phyloP scores from a whole-genome alignment of 2,329 filamentous ascomycete genomes.

The Dactylonectria macrodidyma region DNA sequence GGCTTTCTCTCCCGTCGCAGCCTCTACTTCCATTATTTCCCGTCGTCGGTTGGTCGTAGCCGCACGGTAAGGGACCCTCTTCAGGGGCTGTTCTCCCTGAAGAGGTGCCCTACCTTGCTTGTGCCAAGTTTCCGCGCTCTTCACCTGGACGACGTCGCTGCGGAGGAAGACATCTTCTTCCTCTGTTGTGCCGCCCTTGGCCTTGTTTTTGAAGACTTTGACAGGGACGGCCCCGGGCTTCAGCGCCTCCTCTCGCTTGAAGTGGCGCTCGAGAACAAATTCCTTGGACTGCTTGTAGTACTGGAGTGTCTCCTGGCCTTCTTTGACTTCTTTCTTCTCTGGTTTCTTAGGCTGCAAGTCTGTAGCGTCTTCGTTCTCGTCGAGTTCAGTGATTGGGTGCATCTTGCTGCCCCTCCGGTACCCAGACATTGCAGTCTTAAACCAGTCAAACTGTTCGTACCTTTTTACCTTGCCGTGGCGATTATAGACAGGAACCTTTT shows the following conservation, averaged over 20 bases:
- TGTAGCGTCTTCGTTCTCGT: slow-evolving; percentile 83
- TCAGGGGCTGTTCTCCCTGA: slow-evolving; percentile 81
- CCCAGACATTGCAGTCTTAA: slow-evolving; percentile 82
- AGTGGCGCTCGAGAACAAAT: slow-evolving; percentile 86
- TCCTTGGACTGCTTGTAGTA: slow-evolving; percentile 90
- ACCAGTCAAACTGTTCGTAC: slow-evolving; percentile 90
- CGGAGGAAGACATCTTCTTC: slow-evolving; percentile 87
- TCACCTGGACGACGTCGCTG: slow-evolving; percentile 85
- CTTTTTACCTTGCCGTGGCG: slow-evolving; percentile 82
- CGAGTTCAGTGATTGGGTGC: slow-evolving; percentile 75
- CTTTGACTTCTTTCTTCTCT: slow-evolving; percentile 80
- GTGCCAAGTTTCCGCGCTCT: slow-evolving; percentile 97
- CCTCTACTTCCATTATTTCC: slow-evolving; percentile 89
- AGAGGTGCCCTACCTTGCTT: slow-evolving; percentile 90
- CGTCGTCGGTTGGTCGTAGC: slow-evolving; percentile 90
- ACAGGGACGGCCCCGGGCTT: slow-evolving; percentile 77
- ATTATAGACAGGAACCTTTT: slow-evolving; percentile 87
- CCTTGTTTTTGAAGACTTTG: slow-evolving; percentile 80
- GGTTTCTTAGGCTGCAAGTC: slow-evolving; percentile 82
- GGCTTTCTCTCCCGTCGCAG: slow-evolving; percentile 84
- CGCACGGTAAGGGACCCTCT: slow-evolving; percentile 90
- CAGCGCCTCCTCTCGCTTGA: slow-evolving; percentile 93
- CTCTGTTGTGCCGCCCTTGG: slow-evolving; percentile 80
- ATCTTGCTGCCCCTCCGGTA: slow-evolving; percentile 71
- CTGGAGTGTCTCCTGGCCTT: slow-evolving; percentile 86